These are phyloP conservation scores for Hygrocybe coccinea DNA, from an alignment of 768 basidiomycete genomes.

Conservation along the genomic window DNA sequence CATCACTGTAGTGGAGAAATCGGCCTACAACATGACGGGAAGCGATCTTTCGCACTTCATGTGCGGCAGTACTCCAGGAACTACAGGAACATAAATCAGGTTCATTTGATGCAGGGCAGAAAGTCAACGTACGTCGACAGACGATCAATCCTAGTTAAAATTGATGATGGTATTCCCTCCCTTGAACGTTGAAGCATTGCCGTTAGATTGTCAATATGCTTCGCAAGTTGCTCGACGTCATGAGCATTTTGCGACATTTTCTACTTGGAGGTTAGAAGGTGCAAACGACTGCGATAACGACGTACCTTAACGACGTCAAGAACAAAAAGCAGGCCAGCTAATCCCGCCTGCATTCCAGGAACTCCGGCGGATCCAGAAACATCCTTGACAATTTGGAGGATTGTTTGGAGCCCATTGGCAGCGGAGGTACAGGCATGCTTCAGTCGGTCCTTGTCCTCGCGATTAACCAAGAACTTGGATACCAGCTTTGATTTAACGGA, in stretches of 20 bases:
- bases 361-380: background rate
- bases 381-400: constrained; percentile 1
- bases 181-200: background rate
- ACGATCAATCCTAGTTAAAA: background rate
- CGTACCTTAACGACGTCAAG: constrained; percentile 18
- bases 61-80: too few relatives aligned
- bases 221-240: background rate
- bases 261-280: background rate
- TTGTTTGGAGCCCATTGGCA: background rate
- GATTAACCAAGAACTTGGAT: too few relatives aligned
- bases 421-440: background rate
- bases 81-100: background rate
- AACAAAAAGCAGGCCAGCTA: constrained; percentile 14
- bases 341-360: constrained; percentile 16
- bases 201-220: background rate
- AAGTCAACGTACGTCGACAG: background rate
- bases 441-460: too few relatives aligned
- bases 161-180: background rate
- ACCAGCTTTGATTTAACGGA: too few relatives aligned
- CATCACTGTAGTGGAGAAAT: background rate
- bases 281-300: background rate
- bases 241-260: constrained; percentile 3
- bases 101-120: background rate
- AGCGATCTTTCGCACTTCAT: background rate
- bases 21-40: background rate